Conservation (phyloP, 2,329 filamentous ascomycete species). For the Trichoderma sp. region DNA sequence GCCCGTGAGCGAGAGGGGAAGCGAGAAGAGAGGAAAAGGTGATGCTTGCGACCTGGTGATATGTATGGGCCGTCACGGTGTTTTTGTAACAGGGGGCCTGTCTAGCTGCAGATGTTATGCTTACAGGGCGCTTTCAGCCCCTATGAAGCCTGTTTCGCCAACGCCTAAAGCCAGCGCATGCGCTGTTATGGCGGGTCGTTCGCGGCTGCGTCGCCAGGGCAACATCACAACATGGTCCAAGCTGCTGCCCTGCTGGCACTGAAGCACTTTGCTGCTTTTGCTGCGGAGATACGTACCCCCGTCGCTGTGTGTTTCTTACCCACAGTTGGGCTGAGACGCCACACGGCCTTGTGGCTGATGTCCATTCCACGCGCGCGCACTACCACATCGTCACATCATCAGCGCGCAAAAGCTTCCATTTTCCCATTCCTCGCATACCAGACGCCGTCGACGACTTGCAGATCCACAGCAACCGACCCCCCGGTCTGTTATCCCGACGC, state of each 20-base stretch:
- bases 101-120: constrained; percentile 35
- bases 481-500: neutral
- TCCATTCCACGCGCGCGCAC: neutral
- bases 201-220: constrained; percentile 31
- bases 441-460: neutral
- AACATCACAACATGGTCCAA: constrained; percentile 31
- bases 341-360: constrained; percentile 20
- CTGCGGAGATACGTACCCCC: constrained; percentile 4
- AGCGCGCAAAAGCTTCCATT: neutral
- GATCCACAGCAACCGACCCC: neutral
- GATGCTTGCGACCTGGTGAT: constrained; percentile 11
- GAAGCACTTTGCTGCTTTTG: neutral
- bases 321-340: constrained; percentile 24
- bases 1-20: neutral
- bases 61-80: constrained; percentile 36
- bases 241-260: neutral
- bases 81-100: constrained; percentile 38
- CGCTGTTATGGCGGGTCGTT: constrained; percentile 33
- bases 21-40: constrained; percentile 13
- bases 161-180: constrained; percentile 23
- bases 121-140: constrained; percentile 22
- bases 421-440: neutral
- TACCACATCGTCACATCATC: constrained; percentile 4
- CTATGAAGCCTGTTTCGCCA: constrained; percentile 25
- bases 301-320: neutral